Base-by-base conservation (phyloP, 768 basidiomycete genomes). In the Cubamyces sp. region DNA sequence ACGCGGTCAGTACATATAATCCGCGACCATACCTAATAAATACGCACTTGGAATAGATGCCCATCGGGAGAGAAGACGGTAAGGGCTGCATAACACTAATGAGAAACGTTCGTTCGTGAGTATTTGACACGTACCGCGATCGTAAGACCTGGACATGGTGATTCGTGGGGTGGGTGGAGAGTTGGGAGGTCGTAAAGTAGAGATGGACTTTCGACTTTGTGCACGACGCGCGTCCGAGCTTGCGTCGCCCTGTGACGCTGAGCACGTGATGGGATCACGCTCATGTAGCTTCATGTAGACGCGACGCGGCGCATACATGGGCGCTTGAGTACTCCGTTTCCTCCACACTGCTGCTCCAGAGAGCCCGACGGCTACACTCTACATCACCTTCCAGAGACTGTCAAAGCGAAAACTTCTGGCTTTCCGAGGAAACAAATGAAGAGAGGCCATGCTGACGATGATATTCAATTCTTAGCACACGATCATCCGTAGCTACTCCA, bases 21-120 rank as follows among this genome's bases (percentile, higher is more conserved):
- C 25, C 41, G 21, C 45, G 2, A 21, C 26, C 37, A 42, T 50
- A 37, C 15, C 12, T 39, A 8, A 2, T 15, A 54, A 30, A 60
- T 45, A 60, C 77, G 64, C 66, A 93, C 95, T 84, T 98, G 95
- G 83, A 98, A 97, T 69, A 99, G 81, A 80, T 99, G 97, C 18
- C 97, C 97, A 81, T 98, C 97, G 61, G 96, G 96, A 45, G 95
- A 97, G 83, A 97, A 96, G 73, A 96, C 94, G 66, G 96, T 98
- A 66, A 98, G 87, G 49, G 96, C 96, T 97, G 48, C 16, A 57
- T 26, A 39, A 26, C 48, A 34, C 14, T 16, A 54, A 28, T 62
- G 5, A 55, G 21, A 37, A 34, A 2, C 66, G 54, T 70, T 65
- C 41, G 26, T 40, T 4, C 54, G 30, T 59, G 18, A 43, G 43